phyloP scores from a whole-genome alignment of 1,139 yeast species.

The Meyerozyma elateridarum region DNA sequence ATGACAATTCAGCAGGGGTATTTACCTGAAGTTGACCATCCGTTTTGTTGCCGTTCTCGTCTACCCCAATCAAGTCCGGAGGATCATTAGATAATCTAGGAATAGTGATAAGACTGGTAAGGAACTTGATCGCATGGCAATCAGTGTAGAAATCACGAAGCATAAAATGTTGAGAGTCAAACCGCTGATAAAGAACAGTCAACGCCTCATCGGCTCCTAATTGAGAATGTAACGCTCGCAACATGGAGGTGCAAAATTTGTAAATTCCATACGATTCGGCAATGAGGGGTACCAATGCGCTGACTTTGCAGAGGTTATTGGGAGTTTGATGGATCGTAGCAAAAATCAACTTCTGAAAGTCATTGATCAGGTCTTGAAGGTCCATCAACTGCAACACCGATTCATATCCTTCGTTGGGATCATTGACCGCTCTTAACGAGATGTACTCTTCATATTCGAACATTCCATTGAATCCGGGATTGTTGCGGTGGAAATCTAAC shows the following conservation, averaged over 20 bases:
- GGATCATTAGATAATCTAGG: conserved; percentile 70
- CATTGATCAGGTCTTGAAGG: conserved; percentile 80
- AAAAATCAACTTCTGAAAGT: conserved; percentile 72
- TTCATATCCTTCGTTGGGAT: conserved; percentile 95
- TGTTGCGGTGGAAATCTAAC: conserved; percentile 76
- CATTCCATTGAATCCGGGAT: conserved; percentile 89
- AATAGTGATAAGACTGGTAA: conserved; percentile 78
- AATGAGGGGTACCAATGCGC: conserved; percentile 86
- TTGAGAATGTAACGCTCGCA: conserved; percentile 79
- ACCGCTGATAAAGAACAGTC: conserved; percentile 68
- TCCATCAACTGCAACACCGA: conserved; percentile 82
- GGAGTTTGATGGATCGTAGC: conserved; percentile 65
- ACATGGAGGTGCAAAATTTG: conserved; percentile 84
- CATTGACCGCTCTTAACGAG: conserved; percentile 80
- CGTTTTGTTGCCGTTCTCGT: conserved; percentile 35
- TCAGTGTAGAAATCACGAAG: conserved; percentile 86
- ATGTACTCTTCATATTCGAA: conserved; percentile 95
- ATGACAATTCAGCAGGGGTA: conserved; percentile 23
- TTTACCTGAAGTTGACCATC: conserved; percentile 29
- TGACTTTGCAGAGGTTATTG: conserved; percentile 73
- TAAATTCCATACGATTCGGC: conserved; percentile 94
- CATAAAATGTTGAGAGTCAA: conserved; percentile 73
- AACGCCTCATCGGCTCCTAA: conserved; percentile 77
- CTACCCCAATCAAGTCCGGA: conserved; percentile 53
- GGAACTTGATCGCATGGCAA: conserved; percentile 78